Evolutionary conservation across 768 basidiomycete genomes (phyloP), one percentile per base, ranked within the genome.

Genomic region (Russula ochroleuca): DNA sequence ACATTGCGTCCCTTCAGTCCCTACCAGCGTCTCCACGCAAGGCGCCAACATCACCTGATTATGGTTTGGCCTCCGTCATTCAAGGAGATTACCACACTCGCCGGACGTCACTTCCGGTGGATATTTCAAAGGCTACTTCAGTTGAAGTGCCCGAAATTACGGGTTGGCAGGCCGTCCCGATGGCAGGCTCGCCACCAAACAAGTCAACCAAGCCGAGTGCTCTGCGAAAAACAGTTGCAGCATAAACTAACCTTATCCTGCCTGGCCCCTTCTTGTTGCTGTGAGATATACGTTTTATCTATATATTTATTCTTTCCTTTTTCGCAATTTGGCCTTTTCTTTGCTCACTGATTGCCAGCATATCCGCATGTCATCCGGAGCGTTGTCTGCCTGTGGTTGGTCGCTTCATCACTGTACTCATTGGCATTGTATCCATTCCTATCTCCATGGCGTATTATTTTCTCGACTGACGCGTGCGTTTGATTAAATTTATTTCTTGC

Each of bases 1-100:
- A 90, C 70, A 83, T 90, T 64, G 84, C 85, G 2, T 82, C 85
- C 6, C 73, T 81, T 5, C 72, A 72, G 66, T 65, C 66, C 3
- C 61, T 67, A 57, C 68, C 72, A 5, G 41, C 58, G 43, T 70
- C 70, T 31, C 72, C 73, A 25, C 72, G 74, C 61, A 74, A 72
- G 60, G 56, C 70, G 10, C 69, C 70, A 38, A 70, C 71, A 21
- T 67, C 70, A 62, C 73, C 74, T 38, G 66, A 68, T 10, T 67
- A 63, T 25, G 33, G 57, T 13, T 50, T 57, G 21, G 38, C 49
- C 1, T 19, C 59, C 21, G 50, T 52, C 37, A 35, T 61, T 43
- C 65, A 67, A 58, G 67, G 61, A 10, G 72, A 73, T 38, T 72
- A 70, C 61, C 73, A 68, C 35, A 50, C 63, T 21, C 72, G 72